Percentiles rank a stretch among this genome's conserved stretches.
Evolutionary conservation across 1,284 basidiomycete species (phyloP).

Genomic region (Rhodofomes roseus): DNA sequence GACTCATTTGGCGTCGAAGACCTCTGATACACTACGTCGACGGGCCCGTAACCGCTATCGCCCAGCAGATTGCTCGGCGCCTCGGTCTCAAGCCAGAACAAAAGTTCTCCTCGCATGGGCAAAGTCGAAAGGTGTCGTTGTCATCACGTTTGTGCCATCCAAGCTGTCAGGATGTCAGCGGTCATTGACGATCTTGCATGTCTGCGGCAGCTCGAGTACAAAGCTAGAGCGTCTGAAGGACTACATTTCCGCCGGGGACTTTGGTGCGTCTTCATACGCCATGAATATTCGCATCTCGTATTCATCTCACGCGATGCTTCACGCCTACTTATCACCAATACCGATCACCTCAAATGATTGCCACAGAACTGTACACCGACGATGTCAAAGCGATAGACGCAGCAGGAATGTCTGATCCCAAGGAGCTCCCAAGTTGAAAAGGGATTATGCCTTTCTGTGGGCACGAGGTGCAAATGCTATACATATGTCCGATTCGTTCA

Average conservation of each 20-base stretch:
- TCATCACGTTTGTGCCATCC: constrained; percentile 52
- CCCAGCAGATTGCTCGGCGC: constrained; percentile 56
- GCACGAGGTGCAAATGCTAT: no score
- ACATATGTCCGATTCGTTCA: no score
- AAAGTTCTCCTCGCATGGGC: constrained; percentile 69
- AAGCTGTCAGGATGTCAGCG: background rate
- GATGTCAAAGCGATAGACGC: no score
- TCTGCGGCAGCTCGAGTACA: constrained; percentile 41
- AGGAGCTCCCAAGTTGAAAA: no score
- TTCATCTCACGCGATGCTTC: no score
- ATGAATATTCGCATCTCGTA: no score
- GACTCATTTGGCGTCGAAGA: constrained; percentile 18
- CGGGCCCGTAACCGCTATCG: constrained; percentile 64
- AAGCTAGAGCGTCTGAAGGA: constrained; percentile 49
- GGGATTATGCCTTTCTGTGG: no score
- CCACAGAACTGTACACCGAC: no score
- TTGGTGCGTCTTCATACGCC: constrained; percentile 30
- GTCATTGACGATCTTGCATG: background rate
- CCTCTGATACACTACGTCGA: constrained; percentile 67
- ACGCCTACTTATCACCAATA: no score
- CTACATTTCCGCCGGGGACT: constrained; percentile 48
- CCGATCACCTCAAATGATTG: no score
- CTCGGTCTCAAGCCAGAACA: constrained; percentile 62
- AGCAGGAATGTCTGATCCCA: no score
- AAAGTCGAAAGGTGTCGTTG: constrained; percentile 58